A percentile compares a stretch with the other conserved stretches of the same genome.
Evolutionary conservation across 2,329 filamentous ascomycete species (phyloP).

Genomic region (Arthrobotrys pseudoclavata): DNA sequence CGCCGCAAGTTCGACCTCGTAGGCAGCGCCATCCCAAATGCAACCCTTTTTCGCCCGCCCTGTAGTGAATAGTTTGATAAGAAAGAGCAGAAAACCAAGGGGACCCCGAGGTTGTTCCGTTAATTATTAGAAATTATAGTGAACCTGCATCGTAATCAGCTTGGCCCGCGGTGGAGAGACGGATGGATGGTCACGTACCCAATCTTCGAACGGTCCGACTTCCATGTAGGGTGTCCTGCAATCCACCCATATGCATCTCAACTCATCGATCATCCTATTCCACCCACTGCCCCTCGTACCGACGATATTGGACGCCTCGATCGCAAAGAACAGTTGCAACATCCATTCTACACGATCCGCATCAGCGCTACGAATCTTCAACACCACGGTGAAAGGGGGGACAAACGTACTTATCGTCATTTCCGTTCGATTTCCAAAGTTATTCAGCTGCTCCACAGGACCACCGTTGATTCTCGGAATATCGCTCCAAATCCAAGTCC

Average conservation of each 20-base stretch:
- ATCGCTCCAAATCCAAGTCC: conserved; percentile 62
- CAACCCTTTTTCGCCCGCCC: not conserved
- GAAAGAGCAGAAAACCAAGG: not conserved
- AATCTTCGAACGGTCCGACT: conserved; percentile 62
- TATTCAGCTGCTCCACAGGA: conserved; percentile 60
- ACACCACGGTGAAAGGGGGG: not conserved
- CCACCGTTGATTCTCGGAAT: conserved; percentile 62
- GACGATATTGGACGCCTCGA: conserved; percentile 60
- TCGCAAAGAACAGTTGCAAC: conserved; percentile 62
- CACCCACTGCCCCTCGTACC: conserved; percentile 62
- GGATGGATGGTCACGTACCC: conserved; percentile 39
- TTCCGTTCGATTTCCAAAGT: conserved; percentile 63
- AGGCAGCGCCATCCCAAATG: not conserved
- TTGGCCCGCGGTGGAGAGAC: not conserved
- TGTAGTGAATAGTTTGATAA: not conserved
- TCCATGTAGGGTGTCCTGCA: conserved; percentile 62
- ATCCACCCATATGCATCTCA: conserved; percentile 62
- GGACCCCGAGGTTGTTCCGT: too few species aligned
- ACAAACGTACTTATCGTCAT: conserved; percentile 61
- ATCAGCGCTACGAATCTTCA: not conserved
- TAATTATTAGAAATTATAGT: conserved; percentile 52
- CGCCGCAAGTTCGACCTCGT: not conserved
- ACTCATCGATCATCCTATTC: conserved; percentile 62
- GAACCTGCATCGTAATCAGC: conserved; percentile 35
- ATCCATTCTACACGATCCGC: conserved; percentile 45